phyloP scores from a whole-genome alignment of 1,284 basidiomycete species.

The Xerocomus cyaneibrunnescens region DNA sequence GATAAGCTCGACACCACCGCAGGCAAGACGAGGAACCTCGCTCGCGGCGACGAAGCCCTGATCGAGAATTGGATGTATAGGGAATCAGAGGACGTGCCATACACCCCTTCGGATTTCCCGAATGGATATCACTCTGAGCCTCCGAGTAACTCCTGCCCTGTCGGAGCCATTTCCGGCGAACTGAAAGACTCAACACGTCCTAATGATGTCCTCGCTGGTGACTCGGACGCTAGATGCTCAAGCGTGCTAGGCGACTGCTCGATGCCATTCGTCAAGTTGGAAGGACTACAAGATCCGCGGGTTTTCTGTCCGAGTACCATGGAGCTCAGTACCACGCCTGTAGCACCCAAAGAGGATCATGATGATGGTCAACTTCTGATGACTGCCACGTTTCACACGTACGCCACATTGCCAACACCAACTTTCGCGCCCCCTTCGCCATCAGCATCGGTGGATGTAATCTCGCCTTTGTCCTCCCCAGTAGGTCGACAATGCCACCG shows the following conservation, averaged over 20 bases:
- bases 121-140: constrained; percentile 2
- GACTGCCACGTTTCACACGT: constrained; percentile 25
- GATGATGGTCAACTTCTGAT: constrained; percentile 16
- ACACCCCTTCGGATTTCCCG: not conserved
- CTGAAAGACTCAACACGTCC: not conserved
- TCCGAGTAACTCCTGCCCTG: not conserved
- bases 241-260: not conserved
- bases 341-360: constrained; percentile 16
- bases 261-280: not conserved
- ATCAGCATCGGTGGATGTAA: constrained; percentile 28
- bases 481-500: constrained; percentile 23
- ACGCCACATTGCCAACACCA: constrained; percentile 31
- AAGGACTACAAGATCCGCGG: constrained; percentile 18
- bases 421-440: constrained; percentile 33
- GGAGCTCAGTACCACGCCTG: constrained; percentile 1
- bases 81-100: constrained; percentile 5
- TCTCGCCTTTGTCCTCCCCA: constrained; percentile 22
- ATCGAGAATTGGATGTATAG: constrained; percentile 1
- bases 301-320: constrained; percentile 8
- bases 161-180: not conserved
- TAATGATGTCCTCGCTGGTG: not conserved
- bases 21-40: not conserved
- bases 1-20: constrained; percentile 1
- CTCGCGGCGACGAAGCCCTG: not conserved
- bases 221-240: constrained; percentile 1